Evolutionary conservation across 202 grass and related monocot species (phyloP).

Genomic region (Zoysia matrella): DNA sequence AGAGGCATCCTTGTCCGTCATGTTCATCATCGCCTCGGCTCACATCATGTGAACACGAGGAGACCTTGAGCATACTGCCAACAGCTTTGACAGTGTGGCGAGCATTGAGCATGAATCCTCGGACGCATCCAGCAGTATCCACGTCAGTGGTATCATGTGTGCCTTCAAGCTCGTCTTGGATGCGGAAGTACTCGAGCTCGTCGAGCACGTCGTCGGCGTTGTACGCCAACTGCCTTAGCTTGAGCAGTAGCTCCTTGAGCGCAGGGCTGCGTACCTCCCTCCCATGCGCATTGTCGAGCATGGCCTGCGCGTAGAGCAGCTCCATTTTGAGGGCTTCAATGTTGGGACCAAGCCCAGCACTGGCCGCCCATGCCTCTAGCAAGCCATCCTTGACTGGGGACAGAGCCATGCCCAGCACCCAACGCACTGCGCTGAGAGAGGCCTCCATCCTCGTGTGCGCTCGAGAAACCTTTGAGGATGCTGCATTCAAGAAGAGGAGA

Average conservation of each 20-base stretch:
- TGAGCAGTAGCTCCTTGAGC: conserved; percentile 25
- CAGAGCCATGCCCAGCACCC: conserved; percentile 24
- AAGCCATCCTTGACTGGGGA: background rate
- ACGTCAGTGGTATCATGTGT: background rate
- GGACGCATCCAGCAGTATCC: background rate
- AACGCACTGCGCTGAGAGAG: background rate
- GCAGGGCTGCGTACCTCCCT: background rate
- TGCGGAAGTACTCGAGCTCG: conserved; percentile 52
- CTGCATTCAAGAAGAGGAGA: no score
- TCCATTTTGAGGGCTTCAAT: conserved; percentile 23
- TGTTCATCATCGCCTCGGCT: background rate
- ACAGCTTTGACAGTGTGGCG: background rate
- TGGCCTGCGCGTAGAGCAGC: conserved; percentile 28
- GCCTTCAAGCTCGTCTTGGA: conserved; percentile 41
- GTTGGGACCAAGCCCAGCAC: conserved; percentile 31
- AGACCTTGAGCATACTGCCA: background rate
- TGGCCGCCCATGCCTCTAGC: conserved; percentile 43
- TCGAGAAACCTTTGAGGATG: no score
- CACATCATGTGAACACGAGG: background rate
- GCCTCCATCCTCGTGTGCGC: no score
- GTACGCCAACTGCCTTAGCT: conserved; percentile 22
- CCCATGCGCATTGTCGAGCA: conserved; percentile 4
- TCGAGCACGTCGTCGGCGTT: conserved; percentile 52
- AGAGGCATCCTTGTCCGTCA: background rate
- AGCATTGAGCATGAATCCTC: background rate